Conservation (phyloP, 2,329 filamentous ascomycete genomes). For the Alternaria triticina region DNA sequence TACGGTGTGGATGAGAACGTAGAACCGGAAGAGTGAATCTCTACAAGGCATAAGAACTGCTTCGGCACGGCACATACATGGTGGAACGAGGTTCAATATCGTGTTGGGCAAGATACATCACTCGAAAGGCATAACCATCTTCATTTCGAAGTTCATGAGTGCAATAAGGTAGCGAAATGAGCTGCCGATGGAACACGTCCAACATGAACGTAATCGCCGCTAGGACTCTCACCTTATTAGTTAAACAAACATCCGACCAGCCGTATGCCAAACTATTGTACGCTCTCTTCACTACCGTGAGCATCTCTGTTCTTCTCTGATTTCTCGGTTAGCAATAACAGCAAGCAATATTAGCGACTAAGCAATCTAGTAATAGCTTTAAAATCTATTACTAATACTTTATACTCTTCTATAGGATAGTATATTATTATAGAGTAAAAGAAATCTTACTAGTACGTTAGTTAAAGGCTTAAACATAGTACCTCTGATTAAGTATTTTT, state of each 20-base stretch:
- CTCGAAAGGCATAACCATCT: not conserved
- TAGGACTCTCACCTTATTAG: not conserved
- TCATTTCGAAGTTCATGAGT: not conserved
- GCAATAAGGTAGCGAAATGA: not conserved
- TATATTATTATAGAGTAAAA: too few species aligned
- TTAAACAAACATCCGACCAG: not conserved
- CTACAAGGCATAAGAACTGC: not conserved
- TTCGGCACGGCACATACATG: not conserved
- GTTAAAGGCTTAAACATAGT: too few species aligned
- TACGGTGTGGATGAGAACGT: slow-evolving; percentile 62
- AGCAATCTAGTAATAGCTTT: too few species aligned
- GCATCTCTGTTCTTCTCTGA: accelerated
- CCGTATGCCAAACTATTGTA: not conserved
- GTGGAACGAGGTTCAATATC: not conserved
- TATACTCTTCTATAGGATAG: too few species aligned
- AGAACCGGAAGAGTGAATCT: slow-evolving; percentile 49
- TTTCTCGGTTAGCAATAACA: not conserved
- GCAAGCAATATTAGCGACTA: too few species aligned
- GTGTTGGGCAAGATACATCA: not conserved
- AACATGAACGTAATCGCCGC: not conserved
- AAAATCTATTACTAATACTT: too few species aligned
- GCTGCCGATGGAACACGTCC: not conserved
- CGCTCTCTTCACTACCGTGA: not conserved
- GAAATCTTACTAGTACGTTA: too few species aligned
- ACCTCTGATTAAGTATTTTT: too few species aligned